These are phyloP conservation scores for Phoma sp. DNA, from an alignment of 2,329 filamentous ascomycete species.

Conservation along the genomic window DNA sequence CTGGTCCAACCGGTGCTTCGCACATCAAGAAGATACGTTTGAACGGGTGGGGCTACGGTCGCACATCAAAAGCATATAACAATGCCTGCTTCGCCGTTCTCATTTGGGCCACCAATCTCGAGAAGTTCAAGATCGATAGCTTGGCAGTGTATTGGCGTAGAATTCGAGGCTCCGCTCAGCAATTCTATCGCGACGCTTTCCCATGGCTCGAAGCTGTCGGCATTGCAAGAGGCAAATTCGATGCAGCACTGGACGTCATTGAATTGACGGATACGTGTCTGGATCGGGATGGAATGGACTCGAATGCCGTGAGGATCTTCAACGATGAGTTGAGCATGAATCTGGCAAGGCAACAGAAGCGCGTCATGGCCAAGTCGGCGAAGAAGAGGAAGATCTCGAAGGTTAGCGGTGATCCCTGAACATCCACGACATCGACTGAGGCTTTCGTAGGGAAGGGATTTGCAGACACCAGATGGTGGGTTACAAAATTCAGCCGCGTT, in stretches of 20 bases:
- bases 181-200: constrained; percentile 46
- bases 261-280: constrained; percentile 10
- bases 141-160: constrained; percentile 4
- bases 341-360: constrained; percentile 26
- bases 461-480: too few species aligned
- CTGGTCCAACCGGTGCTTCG: constrained; percentile 31
- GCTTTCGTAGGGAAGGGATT: neutral
- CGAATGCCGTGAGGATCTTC: constrained; percentile 19
- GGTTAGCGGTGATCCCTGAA: constrained; percentile 5
- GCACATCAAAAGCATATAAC: constrained; percentile 41
- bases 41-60: constrained; percentile 28
- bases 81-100: constrained; percentile 42
- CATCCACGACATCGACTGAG: constrained; percentile 4
- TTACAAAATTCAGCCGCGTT: neutral
- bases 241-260: constrained; percentile 39
- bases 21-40: constrained; percentile 36
- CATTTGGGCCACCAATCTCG: constrained; percentile 36
- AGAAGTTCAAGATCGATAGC: constrained; percentile 32
- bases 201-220: constrained; percentile 46
- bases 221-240: constrained; percentile 29
- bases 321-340: constrained; percentile 24
- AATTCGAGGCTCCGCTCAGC: constrained; percentile 25
- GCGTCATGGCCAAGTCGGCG: constrained; percentile 12
- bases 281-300: neutral
- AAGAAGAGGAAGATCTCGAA: constrained; percentile 13